Evolutionary conservation across 2,329 filamentous ascomycete species (phyloP).

Genomic region (Exophiala xenobiotica): DNA sequence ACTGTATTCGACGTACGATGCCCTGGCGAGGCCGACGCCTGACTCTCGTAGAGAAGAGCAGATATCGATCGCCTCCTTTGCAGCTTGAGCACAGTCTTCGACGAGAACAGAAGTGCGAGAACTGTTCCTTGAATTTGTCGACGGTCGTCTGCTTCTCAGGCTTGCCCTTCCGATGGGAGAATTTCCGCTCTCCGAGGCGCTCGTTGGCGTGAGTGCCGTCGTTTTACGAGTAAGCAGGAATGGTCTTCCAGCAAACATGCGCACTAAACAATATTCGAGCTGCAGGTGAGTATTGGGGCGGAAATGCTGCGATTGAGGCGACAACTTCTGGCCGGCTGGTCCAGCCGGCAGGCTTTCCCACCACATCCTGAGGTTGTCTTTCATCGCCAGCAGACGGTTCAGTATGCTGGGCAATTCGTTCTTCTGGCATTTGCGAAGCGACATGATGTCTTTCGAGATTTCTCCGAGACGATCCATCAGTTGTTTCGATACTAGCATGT

Average conservation of each 20-base stretch:
- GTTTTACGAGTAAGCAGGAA: constrained; percentile 47
- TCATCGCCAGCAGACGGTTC: constrained; percentile 40
- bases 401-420: constrained; percentile 43
- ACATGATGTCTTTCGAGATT: constrained; percentile 43
- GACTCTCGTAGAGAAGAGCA: constrained; percentile 51
- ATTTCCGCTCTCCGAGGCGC: not conserved
- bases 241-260: constrained; percentile 55
- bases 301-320: constrained; percentile 42
- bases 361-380: constrained; percentile 44
- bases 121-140: not conserved
- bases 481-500: constrained; percentile 50
- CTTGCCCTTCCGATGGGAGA: not conserved
- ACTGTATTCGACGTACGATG: constrained; percentile 58
- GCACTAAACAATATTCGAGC: constrained; percentile 54
- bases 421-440: constrained; percentile 40
- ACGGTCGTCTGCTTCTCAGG: not conserved
- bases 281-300: constrained; percentile 53
- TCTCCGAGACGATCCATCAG: constrained; percentile 44
- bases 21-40: constrained; percentile 52
- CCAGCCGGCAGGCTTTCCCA: constrained; percentile 43
- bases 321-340: constrained; percentile 43
- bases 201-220: not conserved
- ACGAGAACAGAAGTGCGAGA: constrained; percentile 42
- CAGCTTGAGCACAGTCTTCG: constrained; percentile 54
- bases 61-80: constrained; percentile 52